These are phyloP conservation scores for Sporothrix mexicana DNA, from an alignment of 2,329 filamentous ascomycete species.

Conservation along the genomic window DNA sequence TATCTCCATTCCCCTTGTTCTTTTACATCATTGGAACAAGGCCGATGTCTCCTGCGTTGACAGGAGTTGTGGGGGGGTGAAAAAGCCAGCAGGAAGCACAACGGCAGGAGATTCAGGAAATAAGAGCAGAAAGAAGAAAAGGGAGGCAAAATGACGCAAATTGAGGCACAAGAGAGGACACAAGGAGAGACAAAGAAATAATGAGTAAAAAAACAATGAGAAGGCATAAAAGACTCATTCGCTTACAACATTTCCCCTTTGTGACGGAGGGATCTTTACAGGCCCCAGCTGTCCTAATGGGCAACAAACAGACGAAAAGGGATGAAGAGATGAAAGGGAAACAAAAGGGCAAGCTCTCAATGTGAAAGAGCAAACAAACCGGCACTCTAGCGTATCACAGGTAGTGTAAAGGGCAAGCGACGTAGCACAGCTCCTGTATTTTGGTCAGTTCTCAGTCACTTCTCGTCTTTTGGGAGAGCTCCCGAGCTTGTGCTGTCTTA, in stretches of 20 bases:
- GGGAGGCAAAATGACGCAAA: neutral
- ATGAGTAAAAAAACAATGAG: neutral
- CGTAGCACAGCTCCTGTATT: constrained; percentile 12
- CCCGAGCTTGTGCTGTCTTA: constrained; percentile 17
- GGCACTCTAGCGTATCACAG: neutral
- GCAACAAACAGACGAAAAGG: neutral
- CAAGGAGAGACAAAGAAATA: neutral
- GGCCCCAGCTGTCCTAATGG: neutral
- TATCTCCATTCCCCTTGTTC: neutral
- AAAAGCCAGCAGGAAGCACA: constrained; percentile 1
- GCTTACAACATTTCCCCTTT: neutral
- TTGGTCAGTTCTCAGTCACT: neutral
- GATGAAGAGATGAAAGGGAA: constrained; percentile 12
- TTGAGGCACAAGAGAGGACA: neutral
- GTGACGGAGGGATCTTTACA: neutral
- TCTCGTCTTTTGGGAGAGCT: neutral
- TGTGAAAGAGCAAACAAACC: neutral
- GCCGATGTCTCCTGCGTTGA: constrained; percentile 11
- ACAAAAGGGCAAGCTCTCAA: neutral
- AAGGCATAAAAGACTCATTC: neutral
- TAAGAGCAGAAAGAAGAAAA: neutral
- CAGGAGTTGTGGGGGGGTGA: constrained; percentile 22
- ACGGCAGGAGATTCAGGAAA: neutral
- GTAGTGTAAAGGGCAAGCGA: neutral
- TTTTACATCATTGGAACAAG: constrained; percentile 6